Conservation (phyloP, 257 asterid genomes). For the Solanum piurae region DNA sequence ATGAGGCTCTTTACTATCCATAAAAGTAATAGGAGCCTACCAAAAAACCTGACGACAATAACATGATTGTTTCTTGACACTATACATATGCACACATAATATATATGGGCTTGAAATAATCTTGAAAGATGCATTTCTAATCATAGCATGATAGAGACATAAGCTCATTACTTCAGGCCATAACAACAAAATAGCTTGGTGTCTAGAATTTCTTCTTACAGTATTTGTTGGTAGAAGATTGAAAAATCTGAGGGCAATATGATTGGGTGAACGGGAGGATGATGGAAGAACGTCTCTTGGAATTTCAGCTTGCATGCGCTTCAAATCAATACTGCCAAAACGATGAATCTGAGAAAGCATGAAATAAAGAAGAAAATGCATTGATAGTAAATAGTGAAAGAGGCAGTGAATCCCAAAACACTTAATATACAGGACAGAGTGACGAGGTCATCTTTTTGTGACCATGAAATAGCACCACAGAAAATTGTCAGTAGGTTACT, state of each 20-base stretch:
- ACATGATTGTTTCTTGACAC: not conserved
- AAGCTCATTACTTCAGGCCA: not conserved
- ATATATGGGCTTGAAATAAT: not conserved
- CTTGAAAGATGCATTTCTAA: not conserved
- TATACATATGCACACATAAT: not conserved
- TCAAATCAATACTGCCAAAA: slow-evolving; percentile 86
- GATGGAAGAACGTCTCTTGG: slow-evolving; percentile 50
- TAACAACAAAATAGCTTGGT: not conserved
- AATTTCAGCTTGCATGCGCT: slow-evolving; percentile 88
- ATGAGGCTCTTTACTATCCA: not conserved
- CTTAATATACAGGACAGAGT: not conserved
- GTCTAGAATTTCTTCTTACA: slow-evolving; percentile 33
- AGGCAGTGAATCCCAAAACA: slow-evolving; percentile 5
- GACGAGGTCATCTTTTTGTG: not conserved
- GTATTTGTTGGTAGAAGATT: slow-evolving; percentile 24
- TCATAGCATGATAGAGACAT: not conserved
- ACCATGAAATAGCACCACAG: not conserved
- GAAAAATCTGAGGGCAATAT: slow-evolving; percentile 67
- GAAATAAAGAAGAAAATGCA: slow-evolving; percentile 15
- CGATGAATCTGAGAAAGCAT: slow-evolving; percentile 39
- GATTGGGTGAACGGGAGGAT: slow-evolving; percentile 75
- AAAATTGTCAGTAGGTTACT: not conserved
- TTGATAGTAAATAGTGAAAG: slow-evolving; percentile 6
- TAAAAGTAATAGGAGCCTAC: not conserved
- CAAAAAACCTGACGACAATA: not conserved